These are phyloP conservation scores for Protomyces pachydermus DNA, from an alignment of 1,139 yeast species.

Conservation along the genomic window DNA sequence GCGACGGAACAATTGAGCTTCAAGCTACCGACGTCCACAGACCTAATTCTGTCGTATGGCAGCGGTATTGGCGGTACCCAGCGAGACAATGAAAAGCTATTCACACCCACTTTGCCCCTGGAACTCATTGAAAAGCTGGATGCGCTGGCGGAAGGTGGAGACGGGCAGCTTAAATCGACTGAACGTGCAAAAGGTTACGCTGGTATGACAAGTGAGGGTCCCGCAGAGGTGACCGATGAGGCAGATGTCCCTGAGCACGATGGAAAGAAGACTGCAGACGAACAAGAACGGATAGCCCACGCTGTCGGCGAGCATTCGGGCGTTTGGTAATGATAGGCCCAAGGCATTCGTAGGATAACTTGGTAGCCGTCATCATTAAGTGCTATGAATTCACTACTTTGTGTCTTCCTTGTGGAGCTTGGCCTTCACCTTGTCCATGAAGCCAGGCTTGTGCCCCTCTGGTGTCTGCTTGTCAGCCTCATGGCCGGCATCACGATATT, in stretches of 20 bases:
- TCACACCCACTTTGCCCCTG: conserved; percentile 42
- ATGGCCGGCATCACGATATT: conserved; percentile 5
- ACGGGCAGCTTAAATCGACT: conserved; percentile 1
- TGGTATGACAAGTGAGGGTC: conserved; percentile 5
- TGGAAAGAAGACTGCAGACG: not conserved
- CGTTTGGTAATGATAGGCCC: conserved; percentile 2
- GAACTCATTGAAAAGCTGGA: conserved; percentile 43
- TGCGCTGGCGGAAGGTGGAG: not conserved
- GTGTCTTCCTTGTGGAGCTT: not conserved
- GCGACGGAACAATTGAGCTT: conserved; percentile 39
- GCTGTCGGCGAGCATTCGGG: conserved; percentile 21
- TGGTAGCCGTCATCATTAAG: not conserved
- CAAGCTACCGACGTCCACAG: conserved; percentile 41
- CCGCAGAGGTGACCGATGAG: conserved; percentile 1
- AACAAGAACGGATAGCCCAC: conserved; percentile 8
- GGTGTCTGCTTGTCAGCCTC: conserved; percentile 11
- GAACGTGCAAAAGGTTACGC: conserved; percentile 21
- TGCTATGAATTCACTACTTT: not conserved
- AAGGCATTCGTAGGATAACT: not conserved
- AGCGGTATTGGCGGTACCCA: conserved; percentile 43
- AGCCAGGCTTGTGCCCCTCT: conserved; percentile 19
- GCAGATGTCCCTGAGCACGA: not conserved
- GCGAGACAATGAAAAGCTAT: conserved; percentile 38
- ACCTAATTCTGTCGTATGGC: conserved; percentile 45
- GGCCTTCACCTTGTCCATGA: conserved; percentile 24